phyloP scores from a whole-genome alignment of 352 stramenopile species.

The Phytophthora fragariae region DNA sequence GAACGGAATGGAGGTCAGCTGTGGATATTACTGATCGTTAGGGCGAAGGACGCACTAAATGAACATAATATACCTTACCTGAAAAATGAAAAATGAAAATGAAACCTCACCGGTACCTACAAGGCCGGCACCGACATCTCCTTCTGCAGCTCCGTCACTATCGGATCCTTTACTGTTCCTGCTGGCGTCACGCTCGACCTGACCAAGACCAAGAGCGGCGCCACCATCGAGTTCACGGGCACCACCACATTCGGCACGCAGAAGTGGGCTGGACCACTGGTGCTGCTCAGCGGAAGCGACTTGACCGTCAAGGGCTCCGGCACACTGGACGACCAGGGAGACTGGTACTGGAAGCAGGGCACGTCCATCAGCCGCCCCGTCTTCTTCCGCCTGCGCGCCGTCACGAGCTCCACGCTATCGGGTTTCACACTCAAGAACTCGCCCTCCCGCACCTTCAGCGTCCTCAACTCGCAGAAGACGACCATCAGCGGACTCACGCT shows the following conservation, averaged over 20 bases:
- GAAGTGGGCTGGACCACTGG: constrained; percentile 5
- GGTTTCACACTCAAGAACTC: constrained; percentile 13
- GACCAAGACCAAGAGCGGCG: constrained; percentile 16
- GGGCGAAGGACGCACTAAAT: too few relatives aligned
- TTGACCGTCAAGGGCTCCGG: constrained; percentile 35
- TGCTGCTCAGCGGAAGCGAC: too few relatives aligned
- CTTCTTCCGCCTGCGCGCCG: constrained; percentile 27
- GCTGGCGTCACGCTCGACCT: constrained; percentile 41
- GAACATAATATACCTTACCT: too few relatives aligned
- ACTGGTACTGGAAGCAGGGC: constrained; percentile 46
- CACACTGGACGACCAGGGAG: constrained; percentile 42
- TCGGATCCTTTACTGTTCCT: constrained; percentile 33
- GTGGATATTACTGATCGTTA: too few relatives aligned
- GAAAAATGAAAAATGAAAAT: too few relatives aligned
- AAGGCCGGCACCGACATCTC: constrained; percentile 24
- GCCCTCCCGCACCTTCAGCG: constrained; percentile 22
- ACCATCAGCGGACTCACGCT: constrained; percentile 11
- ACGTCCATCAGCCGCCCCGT: constrained; percentile 29
- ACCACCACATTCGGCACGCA: not conserved
- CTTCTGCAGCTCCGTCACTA: constrained; percentile 31
- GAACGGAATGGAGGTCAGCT: too few relatives aligned
- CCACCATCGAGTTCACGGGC: constrained; percentile 23
- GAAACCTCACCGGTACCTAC: constrained; percentile 42
- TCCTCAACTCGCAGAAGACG: constrained; percentile 18
- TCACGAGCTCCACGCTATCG: constrained; percentile 2